phyloP scores from a whole-genome alignment of 495 filamentous ascomycete genomes.

The Trichodelitschia bisporula region DNA sequence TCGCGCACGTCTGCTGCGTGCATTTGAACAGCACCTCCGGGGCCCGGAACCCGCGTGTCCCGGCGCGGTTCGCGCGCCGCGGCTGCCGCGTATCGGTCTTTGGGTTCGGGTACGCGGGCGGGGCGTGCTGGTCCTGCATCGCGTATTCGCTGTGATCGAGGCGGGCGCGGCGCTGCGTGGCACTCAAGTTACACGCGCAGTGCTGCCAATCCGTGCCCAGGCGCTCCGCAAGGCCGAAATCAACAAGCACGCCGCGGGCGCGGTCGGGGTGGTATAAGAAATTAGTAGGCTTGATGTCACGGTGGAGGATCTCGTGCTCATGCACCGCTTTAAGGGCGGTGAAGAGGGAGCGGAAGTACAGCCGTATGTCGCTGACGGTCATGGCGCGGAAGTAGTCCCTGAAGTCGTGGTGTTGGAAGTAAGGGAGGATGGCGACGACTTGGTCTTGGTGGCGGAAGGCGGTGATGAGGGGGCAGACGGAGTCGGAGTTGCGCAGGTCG shows the following conservation, averaged over 20 bases:
- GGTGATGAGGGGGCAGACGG: constrained; percentile 86
- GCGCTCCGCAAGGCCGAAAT: constrained; percentile 84
- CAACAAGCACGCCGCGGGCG: constrained; percentile 70
- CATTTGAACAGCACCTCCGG: constrained; percentile 96
- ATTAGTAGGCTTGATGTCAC: constrained; percentile 99
- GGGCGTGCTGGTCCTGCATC: constrained; percentile 14
- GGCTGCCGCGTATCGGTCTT: constrained; percentile 74
- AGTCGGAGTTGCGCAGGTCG: constrained; percentile 54
- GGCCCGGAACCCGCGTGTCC: constrained; percentile 87
- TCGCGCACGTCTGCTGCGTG: constrained; percentile 69
- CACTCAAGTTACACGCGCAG: constrained; percentile 38
- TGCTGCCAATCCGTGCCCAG: constrained; percentile 48
- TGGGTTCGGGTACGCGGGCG: constrained; percentile 33
- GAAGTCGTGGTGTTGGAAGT: constrained; percentile 90
- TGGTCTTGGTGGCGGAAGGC: constrained; percentile 86
- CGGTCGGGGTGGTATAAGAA: constrained; percentile 80
- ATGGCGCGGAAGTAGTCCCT: constrained; percentile 83
- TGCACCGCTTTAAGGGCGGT: constrained; percentile 67
- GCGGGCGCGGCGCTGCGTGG: constrained; percentile 11
- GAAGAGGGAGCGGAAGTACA: constrained; percentile 79
- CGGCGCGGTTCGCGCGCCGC: constrained; percentile 75
- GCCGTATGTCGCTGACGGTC: constrained; percentile 54
- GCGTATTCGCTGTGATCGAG: constrained; percentile 16
- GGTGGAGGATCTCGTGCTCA: constrained; percentile 59
- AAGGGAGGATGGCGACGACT: constrained; percentile 82